Evolutionary conservation across 371 early-diverging fungal species (phyloP), one percentile per base, ranked within the genome.

Genomic region (Mucor racemosus): DNA sequence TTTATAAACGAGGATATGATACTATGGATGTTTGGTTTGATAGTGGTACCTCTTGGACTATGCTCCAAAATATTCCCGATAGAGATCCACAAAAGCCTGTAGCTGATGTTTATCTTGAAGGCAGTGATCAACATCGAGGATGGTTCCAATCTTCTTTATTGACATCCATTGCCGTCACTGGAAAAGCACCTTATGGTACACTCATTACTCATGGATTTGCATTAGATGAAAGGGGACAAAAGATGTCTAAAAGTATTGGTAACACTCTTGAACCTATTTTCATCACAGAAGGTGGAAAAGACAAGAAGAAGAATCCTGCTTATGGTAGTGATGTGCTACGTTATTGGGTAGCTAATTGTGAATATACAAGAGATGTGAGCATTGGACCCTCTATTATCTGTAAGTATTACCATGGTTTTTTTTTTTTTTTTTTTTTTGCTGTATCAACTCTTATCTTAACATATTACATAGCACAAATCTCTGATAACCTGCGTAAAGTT

Each of bases 11-110:
- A 48, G 93, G 92, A 6, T 84, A 80, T 67, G 97, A 96, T 71
- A 96, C 96, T 2, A 91, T 96, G 93, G 97, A 96, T 71, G 96
- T 96, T 33, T 96, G 97, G 96, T 96, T 96, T 67, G 97, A 96
- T 67, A 94, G 94, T 68, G 97, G 97, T 14, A 88, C 91, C 34
- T 91, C 91, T n/a, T 95, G 95, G 95, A 88, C 88, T 7, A 81
- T 88, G 79, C 34, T 71, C 11, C 54, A 53, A 48, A 70, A 60
- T 58, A 41, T 69, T 10, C 61, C 60, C 11, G 69, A 14, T 26
- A 72, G 73, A 62, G 76, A 72, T 48, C 64, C 59, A 11, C 42
- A 66, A 33, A 78, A 75, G 7, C 81, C 78, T 50, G 71, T 90
- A 17, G 95, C 97, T 0, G 97, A 97, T 75, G 86, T 97, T 46